Base-by-base conservation (phyloP, 495 filamentous ascomycete genomes). In the Astrothelium subdiscretum region DNA sequence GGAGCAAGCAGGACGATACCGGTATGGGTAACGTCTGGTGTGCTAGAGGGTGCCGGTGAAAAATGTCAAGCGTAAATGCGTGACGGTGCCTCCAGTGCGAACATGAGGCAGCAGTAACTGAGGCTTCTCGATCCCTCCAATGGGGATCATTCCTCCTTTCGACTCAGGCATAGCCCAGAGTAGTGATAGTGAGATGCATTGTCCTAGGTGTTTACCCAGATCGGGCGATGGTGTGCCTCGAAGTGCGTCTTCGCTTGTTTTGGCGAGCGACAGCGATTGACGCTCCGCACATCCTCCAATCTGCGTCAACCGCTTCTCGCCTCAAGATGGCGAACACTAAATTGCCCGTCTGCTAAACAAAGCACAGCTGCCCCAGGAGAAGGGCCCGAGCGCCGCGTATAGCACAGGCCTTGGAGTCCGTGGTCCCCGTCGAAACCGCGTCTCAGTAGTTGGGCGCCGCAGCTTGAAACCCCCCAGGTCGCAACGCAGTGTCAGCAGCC, bases 401-500 rank as follows among this genome's bases (percentile, higher is more conserved):
- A 29, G 12, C 12, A 20, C 24, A 54, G 24, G 48, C 48, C 11
- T 54, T 8, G 8, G 48, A 27, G 22, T 29, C 24, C 22, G 48
- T 27, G 24, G 48, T 54, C 48, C 48, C 48, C 48, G 48, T 24
- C 48, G 48, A 54, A 54, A 54, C 48, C 48, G 48, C 48, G 48
- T 54, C 48, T 54, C 48, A 54, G 48, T 29, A 29, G 6, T 29
- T 11, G 48, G 48, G 6, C 24, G 48, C 48, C 48, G 48, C 48
- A 54, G 48, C 48, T 54, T 54, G 48, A 54, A 54, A 54, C 48
- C 48, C 12, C 48, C 48, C 24, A 24, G 48, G 48, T 54, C 48
- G 48, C 48, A 54, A 54, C 24, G 24, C 12, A n/a, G 48, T 54
- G 48, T 54, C 48, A 54, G 48, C 48, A 10, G 24, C 24, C 22